A percentile compares a stretch with the other conserved stretches of the same genome.
Evolutionary conservation across 257 asterid genomes (phyloP).

Genomic region (Jacaranda copaia): DNA sequence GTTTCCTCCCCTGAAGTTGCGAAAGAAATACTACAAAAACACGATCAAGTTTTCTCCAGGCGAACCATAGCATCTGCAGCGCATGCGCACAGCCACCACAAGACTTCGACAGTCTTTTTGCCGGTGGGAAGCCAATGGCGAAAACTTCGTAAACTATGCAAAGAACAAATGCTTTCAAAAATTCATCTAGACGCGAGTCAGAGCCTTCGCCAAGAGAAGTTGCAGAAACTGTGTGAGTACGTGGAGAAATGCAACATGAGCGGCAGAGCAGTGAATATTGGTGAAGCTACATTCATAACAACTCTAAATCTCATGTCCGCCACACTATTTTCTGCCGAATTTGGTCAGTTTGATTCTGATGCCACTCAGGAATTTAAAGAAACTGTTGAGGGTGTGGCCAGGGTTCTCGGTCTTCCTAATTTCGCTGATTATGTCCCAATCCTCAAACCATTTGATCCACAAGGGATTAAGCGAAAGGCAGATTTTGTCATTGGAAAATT

Average conservation of each 20-base stretch:
- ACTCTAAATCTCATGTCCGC: slow-evolving; percentile 40
- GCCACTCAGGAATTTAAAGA: slow-evolving; percentile 37
- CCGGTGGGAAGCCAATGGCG: slow-evolving; percentile 42
- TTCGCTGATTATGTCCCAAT: too few species aligned
- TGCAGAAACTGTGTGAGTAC: slow-evolving; percentile 22
- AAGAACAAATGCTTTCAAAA: slow-evolving; percentile 34
- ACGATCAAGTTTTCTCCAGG: slow-evolving; percentile 33
- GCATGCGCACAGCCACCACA: slow-evolving; percentile 33
- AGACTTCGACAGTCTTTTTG: slow-evolving; percentile 30
- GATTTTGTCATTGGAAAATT: not conserved
- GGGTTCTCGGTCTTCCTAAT: too few species aligned
- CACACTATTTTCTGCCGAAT: slow-evolving; percentile 38
- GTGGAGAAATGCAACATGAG: not conserved
- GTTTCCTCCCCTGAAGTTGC: slow-evolving; percentile 38
- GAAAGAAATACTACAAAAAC: slow-evolving; percentile 35
- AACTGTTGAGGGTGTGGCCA: slow-evolving; percentile 27
- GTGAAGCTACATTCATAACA: slow-evolving; percentile 32
- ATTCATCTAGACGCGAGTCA: slow-evolving; percentile 28
- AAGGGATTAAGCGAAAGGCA: too few species aligned
- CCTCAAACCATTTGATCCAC: too few species aligned
- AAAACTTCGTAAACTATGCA: slow-evolving; percentile 36
- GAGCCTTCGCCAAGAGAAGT: slow-evolving; percentile 32
- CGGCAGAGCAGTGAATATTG: slow-evolving; percentile 30
- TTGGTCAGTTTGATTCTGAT: slow-evolving; percentile 26
- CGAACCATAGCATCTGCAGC: slow-evolving; percentile 27